Conservation (phyloP, 352 stramenopile genomes). For the Phytophthora litchii region DNA sequence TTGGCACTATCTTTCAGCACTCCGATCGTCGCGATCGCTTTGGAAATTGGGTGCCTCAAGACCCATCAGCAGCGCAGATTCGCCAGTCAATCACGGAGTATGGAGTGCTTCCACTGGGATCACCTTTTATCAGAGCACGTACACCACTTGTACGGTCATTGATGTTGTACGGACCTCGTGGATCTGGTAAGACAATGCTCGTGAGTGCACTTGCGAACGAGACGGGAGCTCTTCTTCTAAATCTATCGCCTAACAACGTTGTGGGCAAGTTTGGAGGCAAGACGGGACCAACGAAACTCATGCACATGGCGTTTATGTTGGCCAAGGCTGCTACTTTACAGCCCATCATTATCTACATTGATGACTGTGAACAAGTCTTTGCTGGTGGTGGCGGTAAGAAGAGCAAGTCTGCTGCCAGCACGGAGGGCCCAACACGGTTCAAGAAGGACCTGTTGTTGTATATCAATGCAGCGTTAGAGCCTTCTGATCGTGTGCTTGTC, state of each 20-base stretch:
- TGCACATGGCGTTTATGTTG: slow-evolving; percentile 95
- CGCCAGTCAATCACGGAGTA: slow-evolving; percentile 92
- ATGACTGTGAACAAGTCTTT: slow-evolving; percentile 93
- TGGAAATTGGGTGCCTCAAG: slow-evolving; percentile 90
- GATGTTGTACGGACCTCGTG: slow-evolving; percentile 93
- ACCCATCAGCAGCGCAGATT: slow-evolving; percentile 92
- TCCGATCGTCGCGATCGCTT: slow-evolving; percentile 62
- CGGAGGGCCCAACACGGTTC: slow-evolving; percentile 88
- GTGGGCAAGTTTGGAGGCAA: slow-evolving; percentile 94
- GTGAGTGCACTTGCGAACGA: slow-evolving; percentile 93
- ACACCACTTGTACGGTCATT: slow-evolving; percentile 88
- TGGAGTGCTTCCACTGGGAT: slow-evolving; percentile 89
- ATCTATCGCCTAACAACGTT: slow-evolving; percentile 93
- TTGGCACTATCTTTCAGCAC: slow-evolving; percentile 80
- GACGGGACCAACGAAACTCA: slow-evolving; percentile 89
- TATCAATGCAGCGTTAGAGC: slow-evolving; percentile 88
- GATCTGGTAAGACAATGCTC: slow-evolving; percentile 93
- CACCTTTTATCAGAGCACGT: slow-evolving; percentile 69
- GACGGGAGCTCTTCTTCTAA: slow-evolving; percentile 93
- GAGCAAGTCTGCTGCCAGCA: slow-evolving; percentile 53
- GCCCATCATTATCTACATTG: slow-evolving; percentile 94
- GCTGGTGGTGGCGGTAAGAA: slow-evolving; percentile 78
- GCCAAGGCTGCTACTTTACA: slow-evolving; percentile 85
- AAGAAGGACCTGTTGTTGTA: slow-evolving; percentile 95
- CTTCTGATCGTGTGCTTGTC: slow-evolving; percentile 91